Conservation (phyloP, 371 early-diverging fungal species). For the Mucor racemosus region DNA sequence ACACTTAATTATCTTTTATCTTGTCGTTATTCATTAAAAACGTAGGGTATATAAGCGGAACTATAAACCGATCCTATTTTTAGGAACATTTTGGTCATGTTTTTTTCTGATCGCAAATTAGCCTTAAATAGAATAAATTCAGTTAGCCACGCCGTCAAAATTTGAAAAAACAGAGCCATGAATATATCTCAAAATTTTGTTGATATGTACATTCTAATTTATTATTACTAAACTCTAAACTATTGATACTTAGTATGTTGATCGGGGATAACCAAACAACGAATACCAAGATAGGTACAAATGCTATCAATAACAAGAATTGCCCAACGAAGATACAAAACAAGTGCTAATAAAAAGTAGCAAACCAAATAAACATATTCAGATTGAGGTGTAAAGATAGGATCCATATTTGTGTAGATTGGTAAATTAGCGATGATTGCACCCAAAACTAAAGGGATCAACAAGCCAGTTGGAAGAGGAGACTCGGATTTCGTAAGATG, state of each 20-base stretch:
- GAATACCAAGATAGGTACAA: conserved; percentile 83
- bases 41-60: too few species aligned
- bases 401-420: conserved; percentile 45
- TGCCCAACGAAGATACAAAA: conserved; percentile 85
- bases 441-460: conserved; percentile 77
- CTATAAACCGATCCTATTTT: too few species aligned
- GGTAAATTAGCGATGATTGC: conserved; percentile 70
- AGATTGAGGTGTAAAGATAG: conserved; percentile 53
- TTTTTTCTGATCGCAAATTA: too few species aligned
- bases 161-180: too few species aligned
- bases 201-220: conserved; percentile 7
- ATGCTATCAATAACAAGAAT: conserved; percentile 83
- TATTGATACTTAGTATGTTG: conserved; percentile 20
- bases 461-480: conserved; percentile 78
- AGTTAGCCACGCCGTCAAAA: too few species aligned
- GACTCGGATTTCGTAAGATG: conserved; percentile 83
- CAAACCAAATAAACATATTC: conserved; percentile 70
- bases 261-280: conserved; percentile 77
- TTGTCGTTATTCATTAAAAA: too few species aligned
- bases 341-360: conserved; percentile 64
- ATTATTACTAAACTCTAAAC: background rate
- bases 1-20: too few species aligned
- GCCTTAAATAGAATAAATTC: too few species aligned
- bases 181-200: too few species aligned
- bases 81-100: too few species aligned